A percentile compares a stretch with the other conserved stretches of the same genome.
These are phyloP conservation scores for Potentilla sterilis DNA, from an alignment of 306 rosid species.

Conservation along the genomic window DNA sequence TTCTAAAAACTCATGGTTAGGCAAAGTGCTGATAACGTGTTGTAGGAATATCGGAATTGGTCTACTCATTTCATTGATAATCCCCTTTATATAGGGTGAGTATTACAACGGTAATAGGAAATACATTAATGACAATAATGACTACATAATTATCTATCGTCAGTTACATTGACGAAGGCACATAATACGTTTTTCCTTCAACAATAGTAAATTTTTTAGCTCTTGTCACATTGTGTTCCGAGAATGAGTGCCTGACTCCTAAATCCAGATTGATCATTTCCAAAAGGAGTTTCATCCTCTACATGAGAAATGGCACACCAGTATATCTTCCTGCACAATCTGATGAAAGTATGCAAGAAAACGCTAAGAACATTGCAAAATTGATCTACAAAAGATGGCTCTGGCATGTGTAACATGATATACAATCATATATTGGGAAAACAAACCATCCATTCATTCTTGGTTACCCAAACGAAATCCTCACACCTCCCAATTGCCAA, in stretches of 20 bases:
- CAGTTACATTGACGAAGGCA: too few relatives aligned
- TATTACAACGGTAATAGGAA: too few relatives aligned
- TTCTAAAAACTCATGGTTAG: too few relatives aligned
- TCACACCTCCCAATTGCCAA: constrained; percentile 47
- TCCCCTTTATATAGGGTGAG: too few relatives aligned
- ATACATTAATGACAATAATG: too few relatives aligned
- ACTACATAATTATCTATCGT: too few relatives aligned
- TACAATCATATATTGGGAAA: background rate
- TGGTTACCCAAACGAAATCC: constrained; percentile 85
- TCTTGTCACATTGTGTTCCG: background rate
- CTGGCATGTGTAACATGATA: background rate
- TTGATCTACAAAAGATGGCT: background rate
- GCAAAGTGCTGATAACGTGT: too few relatives aligned
- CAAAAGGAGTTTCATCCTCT: background rate
- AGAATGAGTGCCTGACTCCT: background rate
- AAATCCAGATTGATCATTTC: background rate
- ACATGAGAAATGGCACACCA: background rate
- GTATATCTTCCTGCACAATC: background rate
- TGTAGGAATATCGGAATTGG: too few relatives aligned
- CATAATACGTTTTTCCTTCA: too few relatives aligned
- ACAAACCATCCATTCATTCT: constrained; percentile 67
- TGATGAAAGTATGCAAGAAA: background rate
- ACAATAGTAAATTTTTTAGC: too few relatives aligned
- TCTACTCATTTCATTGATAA: too few relatives aligned
- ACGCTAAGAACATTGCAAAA: background rate